These are phyloP conservation scores for Fusarium praegraminearum DNA, from an alignment of 2,329 filamentous ascomycete species.

Conservation along the genomic window DNA sequence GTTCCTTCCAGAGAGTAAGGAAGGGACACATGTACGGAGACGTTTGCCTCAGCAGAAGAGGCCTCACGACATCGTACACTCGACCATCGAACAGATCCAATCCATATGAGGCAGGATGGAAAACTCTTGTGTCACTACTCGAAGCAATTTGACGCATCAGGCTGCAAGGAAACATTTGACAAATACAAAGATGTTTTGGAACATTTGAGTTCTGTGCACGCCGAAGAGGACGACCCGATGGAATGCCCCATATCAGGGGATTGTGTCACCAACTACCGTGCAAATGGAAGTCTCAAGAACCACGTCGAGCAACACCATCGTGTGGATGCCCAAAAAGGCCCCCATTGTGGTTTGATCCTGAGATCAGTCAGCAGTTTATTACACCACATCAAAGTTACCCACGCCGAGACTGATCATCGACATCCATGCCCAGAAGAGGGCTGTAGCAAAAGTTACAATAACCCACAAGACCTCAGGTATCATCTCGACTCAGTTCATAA, in stretches of 20 bases:
- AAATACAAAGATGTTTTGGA: not conserved
- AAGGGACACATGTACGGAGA: not conserved
- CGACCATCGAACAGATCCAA: not conserved
- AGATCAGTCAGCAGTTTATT: too few relatives aligned
- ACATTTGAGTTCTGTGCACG: fast-evolving
- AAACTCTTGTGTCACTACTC: not conserved
- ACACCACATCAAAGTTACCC: too few relatives aligned
- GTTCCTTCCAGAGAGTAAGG: not conserved
- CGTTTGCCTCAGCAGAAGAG: not conserved
- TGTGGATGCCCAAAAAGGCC: too few relatives aligned
- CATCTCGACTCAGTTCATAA: too few relatives aligned
- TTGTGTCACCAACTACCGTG: not conserved
- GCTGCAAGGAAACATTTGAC: not conserved
- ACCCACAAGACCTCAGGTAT: too few relatives aligned
- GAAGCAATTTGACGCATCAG: not conserved
- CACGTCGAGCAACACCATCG: too few relatives aligned
- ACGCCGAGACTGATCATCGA: too few relatives aligned
- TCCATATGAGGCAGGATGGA: not conserved
- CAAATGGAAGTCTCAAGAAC: too few relatives aligned
- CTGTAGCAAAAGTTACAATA: too few relatives aligned
- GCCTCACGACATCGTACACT: not conserved
- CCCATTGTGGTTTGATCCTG: too few relatives aligned
- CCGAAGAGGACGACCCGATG: not conserved
- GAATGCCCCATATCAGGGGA: not conserved
- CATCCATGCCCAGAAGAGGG: too few relatives aligned